Conservation (phyloP, 306 rosid species). For the Trifolium repens region DNA sequence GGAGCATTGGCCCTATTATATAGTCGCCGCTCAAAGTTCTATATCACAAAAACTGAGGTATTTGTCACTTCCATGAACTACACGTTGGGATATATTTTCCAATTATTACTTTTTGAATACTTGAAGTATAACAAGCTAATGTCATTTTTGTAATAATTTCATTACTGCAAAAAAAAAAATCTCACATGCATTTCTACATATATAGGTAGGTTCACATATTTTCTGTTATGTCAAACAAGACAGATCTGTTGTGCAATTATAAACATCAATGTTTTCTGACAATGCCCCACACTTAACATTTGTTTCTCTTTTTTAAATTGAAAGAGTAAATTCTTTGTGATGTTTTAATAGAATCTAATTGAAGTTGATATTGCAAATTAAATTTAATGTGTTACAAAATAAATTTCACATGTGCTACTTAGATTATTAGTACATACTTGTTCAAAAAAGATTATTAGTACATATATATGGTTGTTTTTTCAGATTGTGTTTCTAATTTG, state of each 20-base stretch:
- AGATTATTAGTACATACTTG: not conserved
- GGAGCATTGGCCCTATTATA: constrained; percentile 89
- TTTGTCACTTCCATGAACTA: constrained; percentile 22
- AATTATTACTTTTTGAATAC: constrained; percentile 8
- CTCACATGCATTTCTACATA: constrained; percentile 8
- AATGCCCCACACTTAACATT: not conserved
- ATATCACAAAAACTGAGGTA: constrained; percentile 93
- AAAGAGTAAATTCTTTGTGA: not conserved
- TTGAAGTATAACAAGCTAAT: constrained; percentile 14
- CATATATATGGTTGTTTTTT: constrained; percentile 27
- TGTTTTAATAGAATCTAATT: not conserved
- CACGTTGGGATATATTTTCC: constrained; percentile 22
- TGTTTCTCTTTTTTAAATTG: not conserved
- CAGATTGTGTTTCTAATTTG: constrained; percentile 23
- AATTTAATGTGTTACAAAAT: not conserved
- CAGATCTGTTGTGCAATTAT: not conserved
- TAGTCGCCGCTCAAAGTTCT: constrained; percentile 75
- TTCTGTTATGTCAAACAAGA: not conserved
- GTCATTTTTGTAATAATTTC: constrained; percentile 7
- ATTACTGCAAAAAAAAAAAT: not conserved
- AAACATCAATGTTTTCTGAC: not conserved
- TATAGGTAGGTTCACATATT: not conserved
- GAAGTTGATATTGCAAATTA: not conserved
- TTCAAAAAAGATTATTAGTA: not conserved
- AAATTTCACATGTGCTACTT: not conserved